These are phyloP conservation scores for Amaranthus tricolor DNA, from an alignment of 179 eudicot genomes.

Conservation along the genomic window DNA sequence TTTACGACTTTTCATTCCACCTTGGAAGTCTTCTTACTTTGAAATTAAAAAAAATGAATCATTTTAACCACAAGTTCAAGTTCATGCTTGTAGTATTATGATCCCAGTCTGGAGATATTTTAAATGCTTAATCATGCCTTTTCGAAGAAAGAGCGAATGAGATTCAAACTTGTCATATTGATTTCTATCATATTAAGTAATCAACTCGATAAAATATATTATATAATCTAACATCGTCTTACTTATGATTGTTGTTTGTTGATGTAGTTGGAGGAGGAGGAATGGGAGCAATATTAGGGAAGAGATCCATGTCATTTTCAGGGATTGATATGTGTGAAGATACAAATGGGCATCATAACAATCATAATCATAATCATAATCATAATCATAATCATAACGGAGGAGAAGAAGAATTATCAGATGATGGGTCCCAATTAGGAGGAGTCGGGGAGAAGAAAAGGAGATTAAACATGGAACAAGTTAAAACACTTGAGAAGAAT, in stretches of 20 bases:
- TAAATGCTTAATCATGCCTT: too few species aligned
- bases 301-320: conserved; percentile 86
- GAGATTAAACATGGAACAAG: conserved; percentile 86
- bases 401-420: conserved; percentile 74
- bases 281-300: conserved; percentile 60
- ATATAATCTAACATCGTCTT: not conserved
- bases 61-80: too few species aligned
- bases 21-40: too few species aligned
- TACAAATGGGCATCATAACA: conserved; percentile 7
- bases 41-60: too few species aligned
- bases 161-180: too few species aligned
- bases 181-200: too few species aligned
- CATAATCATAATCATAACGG: conserved; percentile 23
- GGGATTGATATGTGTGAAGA: conserved; percentile 55
- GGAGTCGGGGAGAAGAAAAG: conserved; percentile 81
- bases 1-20: too few species aligned
- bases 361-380: not conserved
- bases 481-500: conserved; percentile 81
- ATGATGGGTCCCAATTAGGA: conserved; percentile 79
- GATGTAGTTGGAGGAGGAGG: conserved; percentile 23
- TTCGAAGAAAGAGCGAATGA: too few species aligned
- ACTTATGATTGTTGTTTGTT: not conserved
- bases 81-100: too few species aligned
- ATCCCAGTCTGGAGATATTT: too few species aligned
- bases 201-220: too few species aligned